These are phyloP conservation scores for Trichoderma afroharzianum DNA, from an alignment of 2,329 filamentous ascomycete genomes.

Conservation along the genomic window DNA sequence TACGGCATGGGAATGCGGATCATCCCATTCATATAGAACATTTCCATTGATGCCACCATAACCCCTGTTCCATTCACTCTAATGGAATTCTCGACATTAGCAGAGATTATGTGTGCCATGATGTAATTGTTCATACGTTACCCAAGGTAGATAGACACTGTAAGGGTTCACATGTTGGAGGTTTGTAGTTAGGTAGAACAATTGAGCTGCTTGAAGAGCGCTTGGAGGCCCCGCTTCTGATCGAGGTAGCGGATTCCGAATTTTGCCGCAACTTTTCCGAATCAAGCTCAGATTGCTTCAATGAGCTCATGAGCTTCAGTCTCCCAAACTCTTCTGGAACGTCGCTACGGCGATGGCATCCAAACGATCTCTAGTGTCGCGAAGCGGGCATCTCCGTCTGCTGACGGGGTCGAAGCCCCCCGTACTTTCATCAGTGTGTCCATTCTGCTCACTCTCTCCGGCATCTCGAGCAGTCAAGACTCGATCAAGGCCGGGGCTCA, in stretches of 20 bases:
- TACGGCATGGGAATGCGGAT: background rate
- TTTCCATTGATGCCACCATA: too few relatives aligned
- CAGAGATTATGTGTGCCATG: background rate
- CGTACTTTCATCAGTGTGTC: constrained; percentile 26
- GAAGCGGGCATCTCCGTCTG: constrained; percentile 27
- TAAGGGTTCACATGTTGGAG: background rate
- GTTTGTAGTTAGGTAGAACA: background rate
- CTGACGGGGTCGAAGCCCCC: constrained; percentile 22
- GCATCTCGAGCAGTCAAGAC: constrained; percentile 21
- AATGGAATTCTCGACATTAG: background rate
- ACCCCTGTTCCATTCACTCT: background rate
- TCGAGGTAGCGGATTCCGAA: background rate
- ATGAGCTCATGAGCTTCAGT: background rate
- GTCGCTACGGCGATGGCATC: constrained; percentile 28
- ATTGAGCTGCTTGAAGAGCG: background rate
- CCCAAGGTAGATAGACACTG: background rate
- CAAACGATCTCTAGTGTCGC: constrained; percentile 29
- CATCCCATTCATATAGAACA: background rate
- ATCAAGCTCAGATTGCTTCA: constrained; percentile 12
- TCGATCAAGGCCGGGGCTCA: constrained; percentile 22
- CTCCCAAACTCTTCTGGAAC: background rate
- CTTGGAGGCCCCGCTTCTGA: background rate
- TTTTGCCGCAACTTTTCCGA: constrained; percentile 21
- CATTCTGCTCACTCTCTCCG: constrained; percentile 31
- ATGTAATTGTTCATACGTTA: background rate